These are phyloP conservation scores for Fusarium brevicatenulatum DNA, from an alignment of 2,329 filamentous ascomycete species.

Conservation along the genomic window DNA sequence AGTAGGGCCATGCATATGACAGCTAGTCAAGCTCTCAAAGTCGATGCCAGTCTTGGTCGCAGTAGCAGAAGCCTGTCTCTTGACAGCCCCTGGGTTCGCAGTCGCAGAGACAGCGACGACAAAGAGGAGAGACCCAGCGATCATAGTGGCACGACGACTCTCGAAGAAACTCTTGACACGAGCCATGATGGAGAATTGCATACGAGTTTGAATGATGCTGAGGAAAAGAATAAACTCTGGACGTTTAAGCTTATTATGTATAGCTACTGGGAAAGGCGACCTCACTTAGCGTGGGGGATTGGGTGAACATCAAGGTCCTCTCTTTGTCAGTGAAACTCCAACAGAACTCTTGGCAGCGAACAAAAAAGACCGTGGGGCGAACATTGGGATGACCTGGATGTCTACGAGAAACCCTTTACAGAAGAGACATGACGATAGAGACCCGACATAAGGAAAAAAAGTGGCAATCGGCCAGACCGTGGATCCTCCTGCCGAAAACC, in stretches of 20 bases:
- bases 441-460: background rate
- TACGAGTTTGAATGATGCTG: background rate
- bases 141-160: slow-evolving; percentile 13
- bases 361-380: slow-evolving; percentile 16
- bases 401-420: background rate
- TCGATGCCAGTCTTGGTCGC: slow-evolving; percentile 15
- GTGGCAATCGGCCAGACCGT: slow-evolving; percentile 6
- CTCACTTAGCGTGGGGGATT: slow-evolving; percentile 7
- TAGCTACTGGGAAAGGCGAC: background rate
- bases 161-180: slow-evolving; percentile 16
- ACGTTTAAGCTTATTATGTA: slow-evolving; percentile 9
- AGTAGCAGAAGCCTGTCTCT: slow-evolving; percentile 25
- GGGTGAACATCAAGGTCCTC: slow-evolving; percentile 36
- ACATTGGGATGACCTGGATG: slow-evolving; percentile 18
- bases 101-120: slow-evolving; percentile 36
- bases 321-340: slow-evolving; percentile 20
- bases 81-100: slow-evolving; percentile 20
- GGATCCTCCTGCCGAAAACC: slow-evolving; percentile 2
- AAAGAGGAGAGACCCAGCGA: slow-evolving; percentile 26
- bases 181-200: slow-evolving; percentile 28
- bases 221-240: background rate
- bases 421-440: background rate
- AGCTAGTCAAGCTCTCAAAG: slow-evolving; percentile 38
- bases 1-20: slow-evolving; percentile 34
- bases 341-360: background rate